Base-by-base conservation (phyloP, 2,329 filamentous ascomycete genomes). In the Myrmaecium sp. region DNA sequence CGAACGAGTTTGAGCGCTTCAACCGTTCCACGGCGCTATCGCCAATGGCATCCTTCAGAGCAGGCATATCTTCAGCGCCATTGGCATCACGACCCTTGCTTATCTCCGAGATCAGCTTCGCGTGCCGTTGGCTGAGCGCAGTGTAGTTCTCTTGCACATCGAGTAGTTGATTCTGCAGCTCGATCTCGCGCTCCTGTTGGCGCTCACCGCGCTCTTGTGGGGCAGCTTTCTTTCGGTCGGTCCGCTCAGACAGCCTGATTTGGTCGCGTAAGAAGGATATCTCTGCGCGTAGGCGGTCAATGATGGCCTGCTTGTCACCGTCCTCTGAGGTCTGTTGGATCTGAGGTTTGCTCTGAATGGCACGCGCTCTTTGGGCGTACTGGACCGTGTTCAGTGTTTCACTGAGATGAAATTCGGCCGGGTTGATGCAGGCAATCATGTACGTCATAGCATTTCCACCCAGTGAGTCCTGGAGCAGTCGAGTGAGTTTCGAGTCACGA, bases 351-450 rank as follows among this genome's bases (percentile, higher is more conserved):
- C 81, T 93, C 58, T 98, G 89, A 33, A 98, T 98, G 2, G 84
- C 83, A 36, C 89, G 76, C 35, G 89, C 91, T 36, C 89, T 72
- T 56, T 95, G 89, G 5, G 89, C 89, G 54, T 98, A 98, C 50
- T 94, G 51, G 10, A 98, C 81, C 0, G 89, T 98, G 50, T 98
- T 98, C 31, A 98, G 61, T 0, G 91, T 95, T 55, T 98, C 89
- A 55, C 84, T 95, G 23, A 98, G 62, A 49, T 98, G 89, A 47
- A 98, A 98, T 48, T 94, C 84, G 9, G 86, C 82, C 0, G 84
- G 86, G 1, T 86, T 98, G 16, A 98, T 84, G 54, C 89, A 98
- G 6, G 89, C 89, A 55, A 98, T 89, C 89, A 98, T 95, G 57
- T 95, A 98, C 1, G 89, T 98, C 47, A 94, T 92, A 18, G 89